phyloP scores from a whole-genome alignment of 805 yeast species.

The Sugiyamaella mastotermitis region DNA sequence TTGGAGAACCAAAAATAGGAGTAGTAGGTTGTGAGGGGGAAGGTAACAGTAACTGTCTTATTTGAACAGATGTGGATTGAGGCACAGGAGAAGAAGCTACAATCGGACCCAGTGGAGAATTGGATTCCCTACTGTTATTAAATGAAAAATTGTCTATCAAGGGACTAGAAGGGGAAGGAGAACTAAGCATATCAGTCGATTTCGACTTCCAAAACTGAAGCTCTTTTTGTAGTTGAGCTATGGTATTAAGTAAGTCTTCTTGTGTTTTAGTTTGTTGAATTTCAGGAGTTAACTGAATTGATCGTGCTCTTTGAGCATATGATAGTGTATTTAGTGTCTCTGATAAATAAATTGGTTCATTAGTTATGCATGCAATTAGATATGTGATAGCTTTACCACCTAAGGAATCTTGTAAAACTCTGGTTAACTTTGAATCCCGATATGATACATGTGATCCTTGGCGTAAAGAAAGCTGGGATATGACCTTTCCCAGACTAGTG shows the following conservation, averaged over 20 bases:
- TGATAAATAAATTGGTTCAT: slow-evolving; percentile 27
- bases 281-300: slow-evolving; percentile 23
- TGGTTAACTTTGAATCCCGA: slow-evolving; percentile 62
- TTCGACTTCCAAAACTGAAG: slow-evolving; percentile 15
- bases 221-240: slow-evolving; percentile 16
- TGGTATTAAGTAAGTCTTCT: slow-evolving; percentile 15
- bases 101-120: neutral
- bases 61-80: neutral
- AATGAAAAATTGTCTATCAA: neutral
- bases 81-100: neutral
- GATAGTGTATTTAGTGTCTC: slow-evolving; percentile 22
- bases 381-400: slow-evolving; percentile 87
- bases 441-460: slow-evolving; percentile 38
- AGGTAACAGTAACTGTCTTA: neutral
- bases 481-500: slow-evolving; percentile 60
- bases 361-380: slow-evolving; percentile 70
- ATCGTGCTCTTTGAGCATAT: slow-evolving; percentile 22
- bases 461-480: slow-evolving; percentile 33
- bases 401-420: slow-evolving; percentile 71
- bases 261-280: slow-evolving; percentile 15
- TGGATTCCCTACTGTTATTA: neutral
- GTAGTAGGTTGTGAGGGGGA: neutral
- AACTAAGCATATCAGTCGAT: no score
- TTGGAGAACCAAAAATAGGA: neutral
- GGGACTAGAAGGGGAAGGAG: neutral